phyloP scores from a whole-genome alignment of 768 basidiomycete species.

The Butyriboletus loyo region DNA sequence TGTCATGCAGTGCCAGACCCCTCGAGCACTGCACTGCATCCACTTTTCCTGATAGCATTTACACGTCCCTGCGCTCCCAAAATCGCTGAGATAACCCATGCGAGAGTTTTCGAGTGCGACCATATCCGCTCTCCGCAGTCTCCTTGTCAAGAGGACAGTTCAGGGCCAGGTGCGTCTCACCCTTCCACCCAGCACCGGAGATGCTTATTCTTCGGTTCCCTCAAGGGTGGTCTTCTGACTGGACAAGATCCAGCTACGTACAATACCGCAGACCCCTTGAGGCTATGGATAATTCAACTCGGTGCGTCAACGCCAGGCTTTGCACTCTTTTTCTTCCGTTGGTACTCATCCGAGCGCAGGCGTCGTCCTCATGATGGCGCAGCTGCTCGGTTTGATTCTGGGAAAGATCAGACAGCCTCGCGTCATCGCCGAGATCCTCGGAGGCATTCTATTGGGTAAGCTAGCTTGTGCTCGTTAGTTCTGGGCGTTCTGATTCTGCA shows the following conservation, averaged over 20 bases:
- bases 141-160: constrained; percentile 20
- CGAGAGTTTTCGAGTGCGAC: constrained; percentile 49
- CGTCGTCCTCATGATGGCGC: constrained; percentile 80
- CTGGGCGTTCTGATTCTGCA: constrained; percentile 45
- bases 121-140: constrained; percentile 13
- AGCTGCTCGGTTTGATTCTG: constrained; percentile 64
- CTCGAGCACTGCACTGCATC: too few relatives aligned
- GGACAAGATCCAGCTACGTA: constrained; percentile 71
- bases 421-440: constrained; percentile 93
- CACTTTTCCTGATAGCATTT: too few relatives aligned
- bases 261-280: constrained; percentile 64
- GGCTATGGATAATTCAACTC: constrained; percentile 75
- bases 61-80: neutral
- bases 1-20: too few relatives aligned
- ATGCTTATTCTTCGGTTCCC: neutral
- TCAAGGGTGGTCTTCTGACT: constrained; percentile 71
- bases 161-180: constrained; percentile 26
- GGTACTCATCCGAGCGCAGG: constrained; percentile 32
- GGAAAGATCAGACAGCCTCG: constrained; percentile 77
- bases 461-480: constrained; percentile 31
- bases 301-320: constrained; percentile 39
- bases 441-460: constrained; percentile 77
- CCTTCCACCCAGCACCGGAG: neutral
- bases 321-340: neutral
- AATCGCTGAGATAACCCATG: constrained; percentile 14